Percentiles rank a stretch among this genome's conserved stretches.
Conservation (phyloP, 2,329 filamentous ascomycete genomes). For the Fusarium mangiferae region DNA sequence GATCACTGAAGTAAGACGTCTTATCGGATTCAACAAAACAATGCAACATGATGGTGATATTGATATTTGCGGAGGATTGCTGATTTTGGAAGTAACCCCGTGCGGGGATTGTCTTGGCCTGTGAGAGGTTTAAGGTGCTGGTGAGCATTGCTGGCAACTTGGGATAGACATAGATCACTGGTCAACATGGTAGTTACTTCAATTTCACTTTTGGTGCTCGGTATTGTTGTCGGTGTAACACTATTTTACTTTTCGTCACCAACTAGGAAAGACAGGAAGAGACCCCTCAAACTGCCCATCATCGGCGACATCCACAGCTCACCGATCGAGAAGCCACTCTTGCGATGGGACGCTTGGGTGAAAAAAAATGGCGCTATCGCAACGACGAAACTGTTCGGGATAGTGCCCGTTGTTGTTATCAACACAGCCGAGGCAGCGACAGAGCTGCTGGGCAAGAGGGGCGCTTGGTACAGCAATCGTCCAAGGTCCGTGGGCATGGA, state of each 20-base stretch:
- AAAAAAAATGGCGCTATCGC: not conserved
- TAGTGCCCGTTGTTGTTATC: not conserved
- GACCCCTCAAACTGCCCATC: not conserved
- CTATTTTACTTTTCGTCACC: not conserved
- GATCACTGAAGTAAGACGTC: not conserved
- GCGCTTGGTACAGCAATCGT: not conserved
- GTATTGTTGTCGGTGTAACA: not conserved
- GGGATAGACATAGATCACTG: not conserved
- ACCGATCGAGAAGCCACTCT: not conserved
- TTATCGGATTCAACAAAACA: not conserved
- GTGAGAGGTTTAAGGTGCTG: not conserved
- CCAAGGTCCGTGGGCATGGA: not conserved
- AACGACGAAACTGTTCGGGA: not conserved
- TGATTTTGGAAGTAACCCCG: not conserved
- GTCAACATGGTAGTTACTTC: not conserved
- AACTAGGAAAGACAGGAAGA: not conserved
- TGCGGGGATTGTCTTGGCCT: not conserved
- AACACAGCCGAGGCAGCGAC: not conserved
- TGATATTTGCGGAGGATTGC: not conserved
- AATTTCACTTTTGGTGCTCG: not conserved
- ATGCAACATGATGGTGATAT: not conserved
- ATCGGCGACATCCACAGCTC: not conserved
- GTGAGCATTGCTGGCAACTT: not conserved
- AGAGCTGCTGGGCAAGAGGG: not conserved
- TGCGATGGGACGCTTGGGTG: not conserved